Percentiles rank a stretch among this genome's conserved stretches.
Evolutionary conservation across 495 filamentous ascomycete genomes (phyloP).

Genomic region (Penicillium lagena): DNA sequence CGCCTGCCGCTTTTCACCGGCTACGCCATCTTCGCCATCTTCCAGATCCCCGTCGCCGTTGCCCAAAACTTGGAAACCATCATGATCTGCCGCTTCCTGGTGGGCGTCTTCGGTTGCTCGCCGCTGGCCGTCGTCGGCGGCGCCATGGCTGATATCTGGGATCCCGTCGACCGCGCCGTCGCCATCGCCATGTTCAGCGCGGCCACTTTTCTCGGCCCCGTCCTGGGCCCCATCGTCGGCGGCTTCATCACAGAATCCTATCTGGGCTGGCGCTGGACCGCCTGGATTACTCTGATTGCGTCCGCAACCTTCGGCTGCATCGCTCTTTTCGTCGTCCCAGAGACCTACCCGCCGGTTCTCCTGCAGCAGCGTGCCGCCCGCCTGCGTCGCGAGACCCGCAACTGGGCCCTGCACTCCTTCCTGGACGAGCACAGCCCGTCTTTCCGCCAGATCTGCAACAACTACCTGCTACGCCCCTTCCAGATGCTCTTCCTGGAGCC

Average conservation of each 20-base stretch:
- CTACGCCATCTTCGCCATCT: conserved; percentile 50
- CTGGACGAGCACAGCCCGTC: conserved; percentile 49
- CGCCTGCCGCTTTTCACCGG: conserved; percentile 51
- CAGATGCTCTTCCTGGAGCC: conserved; percentile 55
- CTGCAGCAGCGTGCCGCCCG: conserved; percentile 49
- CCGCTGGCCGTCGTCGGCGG: conserved; percentile 58
- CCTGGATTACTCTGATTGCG: conserved; percentile 58
- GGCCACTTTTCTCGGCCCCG: conserved; percentile 51
- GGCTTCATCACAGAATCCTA: conserved; percentile 51
- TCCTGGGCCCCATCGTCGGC: conserved; percentile 41
- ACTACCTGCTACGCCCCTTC: conserved; percentile 54
- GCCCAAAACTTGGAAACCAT: conserved; percentile 53
- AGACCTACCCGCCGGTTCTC: conserved; percentile 55
- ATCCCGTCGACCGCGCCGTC: conserved; percentile 51
- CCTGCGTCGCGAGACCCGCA: conserved; percentile 53
- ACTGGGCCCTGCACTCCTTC: conserved; percentile 53
- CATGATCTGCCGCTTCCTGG: conserved; percentile 54
- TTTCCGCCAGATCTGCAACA: conserved; percentile 34
- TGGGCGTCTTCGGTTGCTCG: conserved; percentile 56
- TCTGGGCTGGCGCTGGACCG: conserved; percentile 60
- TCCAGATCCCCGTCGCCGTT: conserved; percentile 56
- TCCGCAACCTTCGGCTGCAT: conserved; percentile 41
- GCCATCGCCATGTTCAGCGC: conserved; percentile 52
- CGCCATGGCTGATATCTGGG: conserved; percentile 55
- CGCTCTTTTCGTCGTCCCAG: conserved; percentile 47